phyloP scores from a whole-genome alignment of 163 green algal species.

The Scenedesmus sp. region DNA sequence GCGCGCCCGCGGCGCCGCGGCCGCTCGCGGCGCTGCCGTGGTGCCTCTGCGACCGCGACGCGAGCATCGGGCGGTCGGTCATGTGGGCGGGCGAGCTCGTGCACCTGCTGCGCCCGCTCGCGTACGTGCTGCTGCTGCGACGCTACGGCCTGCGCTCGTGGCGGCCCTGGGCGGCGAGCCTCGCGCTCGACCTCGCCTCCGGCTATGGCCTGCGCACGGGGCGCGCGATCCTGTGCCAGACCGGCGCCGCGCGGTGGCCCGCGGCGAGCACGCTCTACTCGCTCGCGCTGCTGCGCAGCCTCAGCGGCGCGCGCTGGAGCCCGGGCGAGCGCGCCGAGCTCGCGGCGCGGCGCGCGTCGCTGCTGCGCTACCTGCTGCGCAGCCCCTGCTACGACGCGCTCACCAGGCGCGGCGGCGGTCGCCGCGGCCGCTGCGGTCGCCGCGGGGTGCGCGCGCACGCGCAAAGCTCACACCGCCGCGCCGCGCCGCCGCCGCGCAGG shows the following conservation, averaged over 20 bases:
- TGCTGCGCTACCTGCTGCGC: slow-evolving; percentile 48
- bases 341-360: slow-evolving; percentile 6
- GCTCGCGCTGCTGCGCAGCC: slow-evolving; percentile 49
- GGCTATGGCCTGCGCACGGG: slow-evolving; percentile 34
- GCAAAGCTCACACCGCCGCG: background rate
- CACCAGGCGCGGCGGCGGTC: slow-evolving; percentile 8
- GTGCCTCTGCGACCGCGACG: slow-evolving; percentile 1
- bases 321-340: slow-evolving; percentile 33
- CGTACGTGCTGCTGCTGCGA: slow-evolving; percentile 58
- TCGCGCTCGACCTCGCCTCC: slow-evolving; percentile 58
- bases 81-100: slow-evolving; percentile 55
- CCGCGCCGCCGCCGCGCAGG: slow-evolving; percentile 16
- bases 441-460: background rate
- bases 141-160: slow-evolving; percentile 54
- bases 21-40: slow-evolving; percentile 10
- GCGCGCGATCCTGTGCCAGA: slow-evolving; percentile 3
- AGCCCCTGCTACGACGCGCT: slow-evolving; percentile 41
- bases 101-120: slow-evolving; percentile 60
- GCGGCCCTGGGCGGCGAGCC: slow-evolving; percentile 57
- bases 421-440: no score
- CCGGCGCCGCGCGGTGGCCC: slow-evolving; percentile 21
- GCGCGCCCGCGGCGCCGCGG: background rate
- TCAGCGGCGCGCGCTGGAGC: slow-evolving; percentile 40
- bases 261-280: slow-evolving; percentile 33
- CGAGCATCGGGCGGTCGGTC: slow-evolving; percentile 23